Base-by-base conservation (phyloP, 2,329 filamentous ascomycete genomes). In the Diplodia scrobiculata region DNA sequence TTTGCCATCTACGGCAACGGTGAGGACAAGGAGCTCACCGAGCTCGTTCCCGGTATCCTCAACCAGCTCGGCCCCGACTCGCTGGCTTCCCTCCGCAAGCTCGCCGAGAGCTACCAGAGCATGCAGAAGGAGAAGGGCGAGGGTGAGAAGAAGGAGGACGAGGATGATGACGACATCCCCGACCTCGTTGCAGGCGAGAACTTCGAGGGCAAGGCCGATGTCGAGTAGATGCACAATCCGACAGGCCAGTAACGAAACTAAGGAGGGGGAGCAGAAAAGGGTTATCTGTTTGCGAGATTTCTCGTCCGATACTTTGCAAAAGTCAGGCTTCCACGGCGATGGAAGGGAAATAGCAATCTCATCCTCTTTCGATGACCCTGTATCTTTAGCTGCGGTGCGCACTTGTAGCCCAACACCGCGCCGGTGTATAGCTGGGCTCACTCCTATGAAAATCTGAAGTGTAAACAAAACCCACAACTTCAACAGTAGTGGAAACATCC, bases 31-130 rank as follows among this genome's bases (percentile, higher is more conserved):
- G 95, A 99, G 85, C 91, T 99, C 73, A 99, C 95, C 70, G 95
- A 99, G 86, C 92, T 99, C 75, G 95, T 99, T 72, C 95, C 95
- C 76, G 95, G 95, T 72, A 99, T 99, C 83, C 91, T 99, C 71
- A 99, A 98, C 90, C 95, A 99, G 86, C 92, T 99, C 70, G 95
- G 95, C 77, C 95, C 95, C 77, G 95, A 99, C 86, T 97, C 92
- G 70, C 91, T 99, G 68, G 95, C 95, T 68, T 97, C 92, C 70
- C 91, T 99, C 77, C 91, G 95, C 82, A 98, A 98, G 86, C 88
- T 99, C 70, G 95, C 95, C 75, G 95, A 99, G 87, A 96, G 91
- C 87, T 99, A 99, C 87, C 95, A 99, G 89, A 95, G 88, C 84
- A 88, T 98, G 88, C 94, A 97, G 84, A 97, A 97, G 89, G 89